Evolutionary conservation across 495 filamentous ascomycete genomes (phyloP), one percentile per base, ranked within the genome.

Genomic region (Lophium mytilinum): DNA sequence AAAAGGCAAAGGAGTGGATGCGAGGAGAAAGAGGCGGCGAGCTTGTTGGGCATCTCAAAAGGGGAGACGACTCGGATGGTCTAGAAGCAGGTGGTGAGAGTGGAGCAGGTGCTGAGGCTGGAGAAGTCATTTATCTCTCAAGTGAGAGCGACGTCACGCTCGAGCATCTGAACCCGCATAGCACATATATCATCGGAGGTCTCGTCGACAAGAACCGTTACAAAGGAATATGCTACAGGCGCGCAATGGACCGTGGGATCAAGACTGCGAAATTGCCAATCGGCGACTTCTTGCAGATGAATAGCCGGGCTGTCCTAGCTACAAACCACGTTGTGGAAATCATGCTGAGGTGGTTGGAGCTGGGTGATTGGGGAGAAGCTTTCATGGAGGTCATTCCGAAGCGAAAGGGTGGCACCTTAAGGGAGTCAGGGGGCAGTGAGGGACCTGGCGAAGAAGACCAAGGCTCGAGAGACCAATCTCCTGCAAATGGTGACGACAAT

Each of bases 261-360:
- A 83, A 83, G 40, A 96, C 92, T 0, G 93, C 92, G 0, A 92
- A 88, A 69, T 68, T 99, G 19, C 93, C 93, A 0, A 96, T 99
- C 65, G 87, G 89, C 1, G 82, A 97, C 15, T 97, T 86, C 62
- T 85, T 99, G 76, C 76, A 86, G 51, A 94, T 99, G 89, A 73
- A 82, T 30, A 88, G 84, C 56, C 82, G 93, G 12, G 80, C 81
- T 55, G 86, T 99, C 2, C 71, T 99, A 42, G 82, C 90, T 6
- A 95, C 90, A 11, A 97, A 97, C 65, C 93, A 99, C 66, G 93
- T 99, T 0, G 78, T 87, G 41, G 93, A 97, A 69, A 97, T 99
- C 58, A 96, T 99, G 88, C 67, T 93, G 33, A 81, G 83, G 56
- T 99, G 93, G 88, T 63, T 99, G 52, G 88, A 95, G 60, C 76